phyloP scores from a whole-genome alignment of 163 green algal genomes.

The Prototheca cutis region DNA sequence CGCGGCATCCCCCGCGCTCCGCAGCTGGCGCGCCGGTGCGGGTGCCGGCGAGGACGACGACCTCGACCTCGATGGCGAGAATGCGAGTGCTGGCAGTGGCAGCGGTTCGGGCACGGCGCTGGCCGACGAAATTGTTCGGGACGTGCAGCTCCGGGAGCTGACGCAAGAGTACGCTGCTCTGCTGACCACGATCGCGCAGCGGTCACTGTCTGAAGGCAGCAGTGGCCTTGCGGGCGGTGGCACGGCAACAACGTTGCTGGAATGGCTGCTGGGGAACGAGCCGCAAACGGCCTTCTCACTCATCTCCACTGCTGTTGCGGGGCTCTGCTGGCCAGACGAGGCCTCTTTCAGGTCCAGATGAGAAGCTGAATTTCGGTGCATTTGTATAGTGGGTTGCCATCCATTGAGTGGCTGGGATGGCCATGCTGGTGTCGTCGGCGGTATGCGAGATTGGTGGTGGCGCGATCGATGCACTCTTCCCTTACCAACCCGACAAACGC shows the following conservation, averaged over 20 bases:
- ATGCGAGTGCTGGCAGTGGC: neutral
- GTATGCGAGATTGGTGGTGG: no score
- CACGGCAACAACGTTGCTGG: constrained; percentile 17
- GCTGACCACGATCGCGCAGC: constrained; percentile 16
- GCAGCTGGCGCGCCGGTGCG: constrained; percentile 1
- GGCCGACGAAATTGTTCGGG: constrained; percentile 43
- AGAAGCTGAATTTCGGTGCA: no score
- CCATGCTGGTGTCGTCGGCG: no score
- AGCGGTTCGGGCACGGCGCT: neutral
- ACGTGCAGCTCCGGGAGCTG: constrained; percentile 60
- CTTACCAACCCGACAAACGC: no score
- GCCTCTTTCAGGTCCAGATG: constrained; percentile 32
- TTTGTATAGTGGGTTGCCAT: no score
- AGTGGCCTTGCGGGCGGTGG: neutral
- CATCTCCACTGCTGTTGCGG: constrained; percentile 37
- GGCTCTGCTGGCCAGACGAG: constrained; percentile 60
- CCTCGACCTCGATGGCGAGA: neutral
- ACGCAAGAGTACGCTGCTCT: constrained; percentile 53
- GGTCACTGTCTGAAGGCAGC: neutral
- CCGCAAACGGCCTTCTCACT: constrained; percentile 30
- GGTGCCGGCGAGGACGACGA: neutral
- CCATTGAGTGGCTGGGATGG: no score
- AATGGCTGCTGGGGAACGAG: constrained; percentile 32
- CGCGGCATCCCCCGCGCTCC: neutral
- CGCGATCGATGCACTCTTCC: no score